Conservation (phyloP, 257 asterid species). For the Petrea volubilis region DNA sequence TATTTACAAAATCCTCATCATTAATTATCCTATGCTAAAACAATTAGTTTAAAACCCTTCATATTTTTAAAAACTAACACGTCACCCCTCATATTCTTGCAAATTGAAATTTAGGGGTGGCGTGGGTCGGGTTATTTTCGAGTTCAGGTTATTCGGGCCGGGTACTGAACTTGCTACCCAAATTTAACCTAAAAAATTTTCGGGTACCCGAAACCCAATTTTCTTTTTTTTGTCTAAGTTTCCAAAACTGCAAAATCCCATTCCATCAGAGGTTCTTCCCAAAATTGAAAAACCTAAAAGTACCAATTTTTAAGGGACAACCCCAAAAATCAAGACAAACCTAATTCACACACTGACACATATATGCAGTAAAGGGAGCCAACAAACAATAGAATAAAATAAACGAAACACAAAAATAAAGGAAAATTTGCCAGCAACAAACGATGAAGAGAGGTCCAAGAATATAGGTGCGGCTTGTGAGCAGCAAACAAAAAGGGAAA, state of each 20-base stretch:
- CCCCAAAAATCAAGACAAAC: neutral
- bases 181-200: too few relatives aligned
- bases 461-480: constrained; percentile 2
- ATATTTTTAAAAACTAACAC: too few relatives aligned
- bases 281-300: constrained; percentile 7
- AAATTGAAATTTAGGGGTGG: too few relatives aligned
- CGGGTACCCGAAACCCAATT: too few relatives aligned
- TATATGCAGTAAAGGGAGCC: too few relatives aligned
- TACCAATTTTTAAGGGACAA: neutral
- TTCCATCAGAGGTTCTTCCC: neutral
- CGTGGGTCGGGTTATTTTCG: too few relatives aligned
- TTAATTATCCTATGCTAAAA: too few relatives aligned
- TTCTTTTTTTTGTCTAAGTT: neutral
- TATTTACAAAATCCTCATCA: too few relatives aligned
- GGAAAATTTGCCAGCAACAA: constrained; percentile 30
- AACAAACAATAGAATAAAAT: neutral
- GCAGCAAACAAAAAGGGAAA: constrained; percentile 13
- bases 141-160: too few relatives aligned
- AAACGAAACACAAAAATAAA: neutral
- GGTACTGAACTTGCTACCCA: too few relatives aligned
- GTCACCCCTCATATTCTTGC: too few relatives aligned
- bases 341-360: neutral
- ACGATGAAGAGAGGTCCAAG: constrained; percentile 22
- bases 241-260: constrained; percentile 11
- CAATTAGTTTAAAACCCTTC: too few relatives aligned